Evolutionary conservation across 2,329 filamentous ascomycete genomes (phyloP), one percentile per base, ranked within the genome.

Genomic region (Clonostachys byssicola): DNA sequence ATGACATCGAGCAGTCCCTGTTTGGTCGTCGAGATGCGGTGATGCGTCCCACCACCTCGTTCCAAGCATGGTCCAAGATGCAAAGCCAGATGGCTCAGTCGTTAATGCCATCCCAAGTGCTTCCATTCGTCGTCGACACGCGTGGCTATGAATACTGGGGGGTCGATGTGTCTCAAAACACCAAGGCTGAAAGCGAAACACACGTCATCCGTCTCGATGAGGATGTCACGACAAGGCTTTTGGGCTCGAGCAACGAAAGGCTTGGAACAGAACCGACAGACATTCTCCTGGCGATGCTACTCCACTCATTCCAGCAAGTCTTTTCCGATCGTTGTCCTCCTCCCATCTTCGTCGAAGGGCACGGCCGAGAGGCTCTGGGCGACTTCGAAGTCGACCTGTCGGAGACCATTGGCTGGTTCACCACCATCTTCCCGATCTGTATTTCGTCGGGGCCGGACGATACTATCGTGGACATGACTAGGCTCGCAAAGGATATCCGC

Each of bases 371-470:
- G 34, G 39, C 61, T 1, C 62, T 56, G 57, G 50, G 54, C 42
- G 38, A 52, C 7, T 36, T 43, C 7, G 14, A 34, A 3, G 44
- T 64, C 42, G 63, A 74, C 42, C 51, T 67, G 2, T 67, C 70
- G 0, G 50, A 58, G 2, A 73, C 68, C 0, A 65, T 74, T 1
- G 72, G 72, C 5, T 75, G 71, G 71, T 74, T 74, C 47, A 73
- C 72, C 1, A 68, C 68, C 0, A 57, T 74, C 49, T 55, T 48
- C 4, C 56, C 56, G 1, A 14, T 57, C 3, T 51, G 44, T 17
- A 35, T 58, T 5, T 53, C 56, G 0, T 46, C 52, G 2, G 4
- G n/a, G 17, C 9, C 41, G 17, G 41, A 23, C 17, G 41, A 20
- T 14, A 23, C 14, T 20, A 13, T 42, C 8, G 13, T 23, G 9